These are phyloP conservation scores for Brassica balearica DNA, from an alignment of 441 rosid genomes.

Conservation along the genomic window DNA sequence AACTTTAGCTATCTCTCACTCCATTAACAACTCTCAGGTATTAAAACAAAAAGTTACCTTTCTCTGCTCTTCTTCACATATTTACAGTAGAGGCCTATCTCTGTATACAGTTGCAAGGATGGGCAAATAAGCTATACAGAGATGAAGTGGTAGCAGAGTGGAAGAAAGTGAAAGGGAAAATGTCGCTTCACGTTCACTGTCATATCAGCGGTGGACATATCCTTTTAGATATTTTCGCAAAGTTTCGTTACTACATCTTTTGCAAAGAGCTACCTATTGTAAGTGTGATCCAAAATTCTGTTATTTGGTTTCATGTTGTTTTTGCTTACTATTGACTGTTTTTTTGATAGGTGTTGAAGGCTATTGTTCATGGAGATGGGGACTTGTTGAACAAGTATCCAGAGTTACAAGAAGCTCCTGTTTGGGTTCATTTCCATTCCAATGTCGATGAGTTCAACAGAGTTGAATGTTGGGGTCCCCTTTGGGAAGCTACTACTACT, in stretches of 20 bases:
- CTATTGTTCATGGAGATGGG: slow-evolving; percentile 88
- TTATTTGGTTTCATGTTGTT: not conserved
- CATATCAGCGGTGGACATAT: slow-evolving; percentile 97
- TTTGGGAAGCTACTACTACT: slow-evolving; percentile 52
- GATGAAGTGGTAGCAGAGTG: slow-evolving; percentile 98
- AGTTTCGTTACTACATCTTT: slow-evolving; percentile 85
- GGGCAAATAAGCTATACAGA: slow-evolving; percentile 83
- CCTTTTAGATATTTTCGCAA: slow-evolving; percentile 73
- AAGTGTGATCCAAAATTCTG: slow-evolving; percentile 12
- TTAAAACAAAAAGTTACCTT: too few relatives aligned
- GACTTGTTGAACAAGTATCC: slow-evolving; percentile 73
- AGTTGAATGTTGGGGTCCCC: slow-evolving; percentile 90
- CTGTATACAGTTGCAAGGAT: slow-evolving; percentile 87
- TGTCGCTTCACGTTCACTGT: slow-evolving; percentile 97
- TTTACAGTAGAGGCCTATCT: too few relatives aligned
- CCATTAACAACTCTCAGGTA: slow-evolving; percentile 95
- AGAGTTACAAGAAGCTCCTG: slow-evolving; percentile 78
- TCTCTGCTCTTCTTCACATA: too few relatives aligned
- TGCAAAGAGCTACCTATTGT: slow-evolving; percentile 95
- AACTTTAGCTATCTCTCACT: slow-evolving; percentile 81
- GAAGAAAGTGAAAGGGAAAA: slow-evolving; percentile 88
- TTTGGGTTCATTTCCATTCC: slow-evolving; percentile 92
- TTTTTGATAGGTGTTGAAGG: slow-evolving; percentile 63
- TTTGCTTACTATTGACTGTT: too few relatives aligned
- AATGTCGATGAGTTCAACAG: slow-evolving; percentile 77